Evolutionary conservation across 805 yeast species (phyloP), one percentile per base, ranked within the genome.

Genomic region (Sugiyamaella smithiae): DNA sequence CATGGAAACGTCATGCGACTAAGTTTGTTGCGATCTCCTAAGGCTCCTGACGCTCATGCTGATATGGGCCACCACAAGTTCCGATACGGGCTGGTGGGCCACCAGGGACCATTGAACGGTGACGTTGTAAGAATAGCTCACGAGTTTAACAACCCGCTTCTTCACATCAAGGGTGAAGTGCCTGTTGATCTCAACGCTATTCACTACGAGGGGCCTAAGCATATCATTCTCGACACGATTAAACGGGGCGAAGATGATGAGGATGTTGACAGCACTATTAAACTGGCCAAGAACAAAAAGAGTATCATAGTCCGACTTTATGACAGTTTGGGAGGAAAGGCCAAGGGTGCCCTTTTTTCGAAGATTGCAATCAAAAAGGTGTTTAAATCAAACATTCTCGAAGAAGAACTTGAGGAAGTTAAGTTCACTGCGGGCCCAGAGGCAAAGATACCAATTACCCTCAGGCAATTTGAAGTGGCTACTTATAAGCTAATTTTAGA

Each of bases 11-110:
- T 81, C 62, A 86, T 91, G 82, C 80, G 97, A 45, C 72, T 93
- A 40, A 86, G 96, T 1, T 70, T 93, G 55, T 70, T 91, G 59
- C 81, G 98, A 62, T 80, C 96, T 16, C 88, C 99, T 28, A 91
- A 91, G 67, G 87, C 88, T 17, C 99, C 99, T 0, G 99, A 91
- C 74, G 90, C 83, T 11, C 74, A 80, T 62, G 97, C 98, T 8
- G 99, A 91, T 65, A 88, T 91, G 85, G 97, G 97, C 2, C 63
- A 71, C 11, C 98, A 91, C 66, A 72, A 72, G 48, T 85, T 93
- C 68, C 81, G 80, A 53, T 93, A 89, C 67, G 95, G 95, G 0
- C 67, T 91, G 31, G 76, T 79, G 48, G 97, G 97, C 4, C 98
- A 91, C 64, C 56, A 61, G 11, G 96, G 96, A 3, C 66, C 76